Evolutionary conservation across 371 early-diverging fungal genomes (phyloP).

Genomic region (Mucor racemosus): DNA sequence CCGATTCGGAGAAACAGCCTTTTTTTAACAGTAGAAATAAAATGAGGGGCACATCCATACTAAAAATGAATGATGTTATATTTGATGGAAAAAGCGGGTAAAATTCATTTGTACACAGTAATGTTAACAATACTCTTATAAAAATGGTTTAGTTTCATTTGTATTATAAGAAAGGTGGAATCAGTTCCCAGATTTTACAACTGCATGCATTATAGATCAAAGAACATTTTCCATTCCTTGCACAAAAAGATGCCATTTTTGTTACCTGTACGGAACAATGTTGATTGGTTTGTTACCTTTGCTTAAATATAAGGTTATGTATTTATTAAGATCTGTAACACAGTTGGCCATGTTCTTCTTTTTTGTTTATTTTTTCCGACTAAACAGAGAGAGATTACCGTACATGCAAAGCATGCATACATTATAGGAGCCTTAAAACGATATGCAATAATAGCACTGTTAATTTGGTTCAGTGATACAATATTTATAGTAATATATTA

Average conservation of each 20-base stretch:
- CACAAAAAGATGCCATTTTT: neutral
- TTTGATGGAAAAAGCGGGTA: slow-evolving; percentile 2
- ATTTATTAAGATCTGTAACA: neutral
- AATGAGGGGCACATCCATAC: neutral
- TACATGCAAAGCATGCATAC: neutral
- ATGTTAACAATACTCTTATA: neutral
- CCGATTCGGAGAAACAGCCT: no score
- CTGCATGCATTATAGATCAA: neutral
- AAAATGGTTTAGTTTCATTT: neutral
- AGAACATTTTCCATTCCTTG: neutral
- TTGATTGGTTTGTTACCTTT: neutral
- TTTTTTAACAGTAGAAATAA: no score
- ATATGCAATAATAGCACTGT: neutral
- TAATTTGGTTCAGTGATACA: no score
- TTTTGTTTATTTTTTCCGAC: neutral
- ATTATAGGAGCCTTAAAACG: neutral
- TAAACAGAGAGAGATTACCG: no score
- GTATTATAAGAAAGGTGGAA: neutral
- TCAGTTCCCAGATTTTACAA: neutral
- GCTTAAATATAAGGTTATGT: neutral
- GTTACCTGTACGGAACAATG: neutral
- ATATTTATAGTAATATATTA: no score
- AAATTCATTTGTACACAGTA: neutral
- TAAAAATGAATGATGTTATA: neutral
- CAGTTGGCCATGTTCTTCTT: neutral